These are phyloP conservation scores for Olyra latifolia DNA, from an alignment of 176 grass and related monocot genomes.

Conservation along the genomic window DNA sequence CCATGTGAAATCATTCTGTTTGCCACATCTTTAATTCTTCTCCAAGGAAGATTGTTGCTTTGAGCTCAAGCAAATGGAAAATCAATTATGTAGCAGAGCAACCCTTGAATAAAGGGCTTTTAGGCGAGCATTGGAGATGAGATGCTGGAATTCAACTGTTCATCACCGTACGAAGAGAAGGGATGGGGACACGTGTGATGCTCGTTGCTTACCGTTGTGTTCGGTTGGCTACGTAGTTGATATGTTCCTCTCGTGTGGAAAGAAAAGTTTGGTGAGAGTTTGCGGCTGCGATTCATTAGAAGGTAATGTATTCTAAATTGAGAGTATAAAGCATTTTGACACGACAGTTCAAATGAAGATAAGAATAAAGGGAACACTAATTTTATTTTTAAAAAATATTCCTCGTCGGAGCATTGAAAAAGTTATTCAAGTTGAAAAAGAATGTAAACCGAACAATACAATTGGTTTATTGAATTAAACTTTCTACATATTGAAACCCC, in stretches of 20 bases:
- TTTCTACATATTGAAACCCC: background rate
- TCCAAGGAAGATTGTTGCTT: background rate
- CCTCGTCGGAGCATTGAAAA: no score
- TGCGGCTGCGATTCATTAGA: background rate
- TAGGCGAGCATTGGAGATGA: background rate
- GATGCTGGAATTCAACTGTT: background rate
- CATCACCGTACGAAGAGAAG: background rate
- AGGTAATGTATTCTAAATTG: background rate
- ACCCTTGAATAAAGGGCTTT: background rate
- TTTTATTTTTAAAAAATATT: no score
- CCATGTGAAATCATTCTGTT: background rate
- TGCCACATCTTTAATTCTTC: background rate
- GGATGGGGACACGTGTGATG: background rate
- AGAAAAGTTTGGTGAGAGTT: background rate
- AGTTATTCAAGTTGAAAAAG: background rate
- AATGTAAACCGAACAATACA: background rate
- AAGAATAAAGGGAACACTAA: background rate
- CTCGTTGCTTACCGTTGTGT: background rate
- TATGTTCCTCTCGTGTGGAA: background rate
- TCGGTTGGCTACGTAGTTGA: background rate
- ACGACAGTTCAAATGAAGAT: background rate
- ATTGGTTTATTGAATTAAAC: background rate
- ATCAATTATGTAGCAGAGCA: no score
- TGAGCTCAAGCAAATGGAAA: background rate
- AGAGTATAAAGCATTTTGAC: background rate